Base-by-base conservation (phyloP, 1,139 yeast species). In the Pichia sp. region DNA sequence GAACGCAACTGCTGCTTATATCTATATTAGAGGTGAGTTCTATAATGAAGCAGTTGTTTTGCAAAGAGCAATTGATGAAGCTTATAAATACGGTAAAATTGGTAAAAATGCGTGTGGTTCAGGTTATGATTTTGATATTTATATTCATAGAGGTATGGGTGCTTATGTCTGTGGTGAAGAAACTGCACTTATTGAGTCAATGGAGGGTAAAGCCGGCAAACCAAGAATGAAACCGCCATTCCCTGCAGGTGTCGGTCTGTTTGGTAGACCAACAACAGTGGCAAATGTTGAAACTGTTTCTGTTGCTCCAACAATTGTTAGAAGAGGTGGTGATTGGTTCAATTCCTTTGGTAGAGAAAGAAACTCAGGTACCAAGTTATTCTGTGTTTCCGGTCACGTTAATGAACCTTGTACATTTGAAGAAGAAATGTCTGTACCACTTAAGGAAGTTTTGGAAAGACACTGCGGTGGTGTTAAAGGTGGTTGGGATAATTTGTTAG, bases 191-290 rank as follows among this genome's bases (percentile, higher is more conserved):
- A 85, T 86, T 62, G 95, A 86, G 70, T 82, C 90, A 2, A 72
- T 86, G 49, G 95, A 86, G 71, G 95, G 95, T 62, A 86, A 86
- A 69, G 92, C 92, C 47, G 95, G 95, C 59, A 86, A 86, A 69
- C 95, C 95, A 60, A 80, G 95, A 71, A 76, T 86, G 67, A 86
- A 86, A 77, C 95, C 95, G 43, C 95, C 95, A 59, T 86, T 86
- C 79, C 95, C 95, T 40, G 95, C 95, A 42, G 95, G 94, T 64
- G 90, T 86, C 49, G 95, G 95, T 64, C 73, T 86, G 50, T 86
- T 85, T 60, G 95, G 95, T 63, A 80, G 95, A 68, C 95, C 95
- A 57, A 78, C 89, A 39, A 86, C 95, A 44, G 95, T 86, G 49
- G 81, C 95, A 55, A 86, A 86, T 64, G 95, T 86, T 54, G 95